Evolutionary conservation across 1,139 yeast species (phyloP).

Genomic region (Saccharomyces pastorianus): DNA sequence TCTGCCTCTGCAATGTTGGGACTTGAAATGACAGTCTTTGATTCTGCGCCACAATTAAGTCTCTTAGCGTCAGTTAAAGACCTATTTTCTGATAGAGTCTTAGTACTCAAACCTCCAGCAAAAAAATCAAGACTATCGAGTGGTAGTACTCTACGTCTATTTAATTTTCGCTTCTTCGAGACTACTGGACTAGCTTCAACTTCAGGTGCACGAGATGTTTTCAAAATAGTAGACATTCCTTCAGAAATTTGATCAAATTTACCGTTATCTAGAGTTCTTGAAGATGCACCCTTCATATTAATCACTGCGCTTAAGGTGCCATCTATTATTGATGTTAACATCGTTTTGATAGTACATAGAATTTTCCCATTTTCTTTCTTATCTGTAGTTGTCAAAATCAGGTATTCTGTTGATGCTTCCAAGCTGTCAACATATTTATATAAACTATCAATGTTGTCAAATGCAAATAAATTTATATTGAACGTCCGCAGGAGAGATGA

Average conservation of each 20-base stretch:
- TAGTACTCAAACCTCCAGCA: conserved; percentile 30
- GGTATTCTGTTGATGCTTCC: not conserved
- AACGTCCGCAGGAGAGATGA: not conserved
- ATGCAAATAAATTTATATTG: not conserved
- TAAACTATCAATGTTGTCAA: not conserved
- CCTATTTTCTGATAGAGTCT: not conserved
- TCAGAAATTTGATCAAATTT: not conserved
- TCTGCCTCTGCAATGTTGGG: not conserved
- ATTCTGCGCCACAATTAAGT: not conserved
- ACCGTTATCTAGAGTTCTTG: not conserved
- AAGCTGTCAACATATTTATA: not conserved
- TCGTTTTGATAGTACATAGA: not conserved
- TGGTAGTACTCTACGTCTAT: conserved; percentile 25
- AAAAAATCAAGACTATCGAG: conserved; percentile 33
- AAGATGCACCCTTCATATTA: not conserved
- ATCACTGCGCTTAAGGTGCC: not conserved
- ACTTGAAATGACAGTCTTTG: not conserved
- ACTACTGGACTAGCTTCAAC: conserved; percentile 3
- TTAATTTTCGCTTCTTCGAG: conserved; percentile 17
- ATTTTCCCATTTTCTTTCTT: not conserved
- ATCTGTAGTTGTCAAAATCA: not conserved
- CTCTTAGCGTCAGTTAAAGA: not conserved
- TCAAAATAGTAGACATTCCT: not conserved
- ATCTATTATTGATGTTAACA: not conserved
- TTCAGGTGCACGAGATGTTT: not conserved